phyloP scores from a whole-genome alignment of 2,329 filamentous ascomycete genomes.

The Alternaria novae-zelandiae region DNA sequence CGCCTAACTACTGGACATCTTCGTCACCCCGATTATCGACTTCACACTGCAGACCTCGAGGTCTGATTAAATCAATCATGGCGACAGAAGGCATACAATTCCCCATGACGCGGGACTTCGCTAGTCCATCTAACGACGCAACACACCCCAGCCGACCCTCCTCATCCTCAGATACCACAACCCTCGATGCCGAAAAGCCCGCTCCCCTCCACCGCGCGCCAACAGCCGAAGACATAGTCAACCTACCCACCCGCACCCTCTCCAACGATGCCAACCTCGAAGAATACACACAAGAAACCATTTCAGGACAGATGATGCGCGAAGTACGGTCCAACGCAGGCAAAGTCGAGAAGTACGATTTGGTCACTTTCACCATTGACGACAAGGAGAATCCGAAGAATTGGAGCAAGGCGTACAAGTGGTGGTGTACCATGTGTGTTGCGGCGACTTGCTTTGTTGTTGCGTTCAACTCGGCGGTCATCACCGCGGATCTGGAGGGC shows the following conservation, averaged over 20 bases:
- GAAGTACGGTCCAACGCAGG: slow-evolving; percentile 62
- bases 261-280: slow-evolving; percentile 61
- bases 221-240: slow-evolving; percentile 53
- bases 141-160: slow-evolving; percentile 13
- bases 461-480: slow-evolving; percentile 68
- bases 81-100: slow-evolving; percentile 22
- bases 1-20: neutral
- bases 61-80: slow-evolving; percentile 10
- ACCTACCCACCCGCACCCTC: slow-evolving; percentile 71
- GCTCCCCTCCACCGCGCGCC: slow-evolving; percentile 25
- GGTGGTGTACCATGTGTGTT: slow-evolving; percentile 82
- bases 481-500: slow-evolving; percentile 76
- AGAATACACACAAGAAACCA: slow-evolving; percentile 71
- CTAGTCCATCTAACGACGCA: slow-evolving; percentile 1
- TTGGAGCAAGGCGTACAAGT: slow-evolving; percentile 79
- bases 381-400: slow-evolving; percentile 86
- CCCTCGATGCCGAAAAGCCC: slow-evolving; percentile 14
- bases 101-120: slow-evolving; percentile 20
- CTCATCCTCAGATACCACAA: slow-evolving; percentile 20
- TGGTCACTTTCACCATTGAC: slow-evolving; percentile 73
- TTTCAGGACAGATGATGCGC: slow-evolving; percentile 66
- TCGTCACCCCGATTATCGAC: neutral
- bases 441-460: slow-evolving; percentile 61
- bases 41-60: neutral
- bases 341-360: slow-evolving; percentile 59